Evolutionary conservation across 345 rosid genomes (phyloP).

Genomic region (Eucalyptus melliodora): DNA sequence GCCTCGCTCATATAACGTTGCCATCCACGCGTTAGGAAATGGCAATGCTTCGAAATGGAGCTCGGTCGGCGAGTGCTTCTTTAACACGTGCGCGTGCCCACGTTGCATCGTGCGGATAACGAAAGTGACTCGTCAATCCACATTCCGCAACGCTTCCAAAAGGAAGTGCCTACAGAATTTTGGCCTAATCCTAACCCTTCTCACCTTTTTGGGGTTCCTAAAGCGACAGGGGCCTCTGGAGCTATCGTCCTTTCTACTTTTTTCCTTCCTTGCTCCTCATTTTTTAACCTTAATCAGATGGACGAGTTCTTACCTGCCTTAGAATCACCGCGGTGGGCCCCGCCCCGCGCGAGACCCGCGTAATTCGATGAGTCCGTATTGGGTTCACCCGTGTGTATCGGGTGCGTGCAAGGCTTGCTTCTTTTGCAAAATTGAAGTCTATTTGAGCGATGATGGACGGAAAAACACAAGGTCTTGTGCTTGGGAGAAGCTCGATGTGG

Average conservation of each 20-base stretch:
- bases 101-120: neutral
- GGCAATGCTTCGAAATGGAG: neutral
- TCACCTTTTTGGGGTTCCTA: neutral
- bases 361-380: accelerated
- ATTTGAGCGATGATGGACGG: too few species aligned
- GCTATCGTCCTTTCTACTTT: neutral
- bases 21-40: neutral
- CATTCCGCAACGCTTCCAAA: neutral
- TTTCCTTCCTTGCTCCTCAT: accelerated
- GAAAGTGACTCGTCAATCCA: neutral
- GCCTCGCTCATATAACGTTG: accelerated
- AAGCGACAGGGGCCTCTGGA: neutral
- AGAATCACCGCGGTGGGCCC: neutral
- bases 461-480: neutral
- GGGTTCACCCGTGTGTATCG: neutral
- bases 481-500: neutral
- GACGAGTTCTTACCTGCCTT: neutral
- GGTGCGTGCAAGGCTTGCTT: neutral
- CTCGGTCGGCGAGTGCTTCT: neutral
- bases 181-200: neutral
- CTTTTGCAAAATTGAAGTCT: neutral
- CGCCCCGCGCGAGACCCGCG: neutral
- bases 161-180: neutral
- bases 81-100: neutral
- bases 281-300: neutral